These are phyloP conservation scores for Isochrysis galbana DNA, from an alignment of 78 protist genomes.

Conservation along the genomic window DNA sequence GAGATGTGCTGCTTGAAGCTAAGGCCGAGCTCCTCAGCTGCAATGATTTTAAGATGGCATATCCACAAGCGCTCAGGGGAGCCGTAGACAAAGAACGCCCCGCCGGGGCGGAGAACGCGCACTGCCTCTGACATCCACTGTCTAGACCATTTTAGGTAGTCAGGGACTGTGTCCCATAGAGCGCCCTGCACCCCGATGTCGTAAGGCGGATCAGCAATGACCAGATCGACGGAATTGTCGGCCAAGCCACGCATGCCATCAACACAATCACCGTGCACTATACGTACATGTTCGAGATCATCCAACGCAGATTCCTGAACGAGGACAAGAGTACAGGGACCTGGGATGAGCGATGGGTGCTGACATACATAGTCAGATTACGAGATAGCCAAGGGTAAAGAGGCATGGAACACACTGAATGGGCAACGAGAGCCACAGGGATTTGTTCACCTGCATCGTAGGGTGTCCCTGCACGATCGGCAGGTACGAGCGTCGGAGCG, in stretches of 20 bases:
- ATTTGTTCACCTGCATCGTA: too few species aligned
- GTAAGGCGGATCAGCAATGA: conserved; percentile 15
- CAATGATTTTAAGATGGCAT: not conserved
- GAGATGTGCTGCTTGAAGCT: conserved; percentile 5
- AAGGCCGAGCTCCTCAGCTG: not conserved
- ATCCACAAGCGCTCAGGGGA: not conserved
- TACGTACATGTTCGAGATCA: too few species aligned
- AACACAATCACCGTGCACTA: not conserved
- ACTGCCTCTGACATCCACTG: not conserved
- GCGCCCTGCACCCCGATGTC: not conserved
- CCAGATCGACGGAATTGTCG: not conserved
- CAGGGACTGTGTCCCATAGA: not conserved
- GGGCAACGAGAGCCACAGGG: too few species aligned
- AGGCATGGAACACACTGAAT: too few species aligned
- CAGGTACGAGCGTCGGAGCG: too few species aligned
- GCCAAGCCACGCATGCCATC: not conserved
- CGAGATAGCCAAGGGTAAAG: too few species aligned
- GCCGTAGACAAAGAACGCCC: not conserved
- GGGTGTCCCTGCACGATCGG: too few species aligned
- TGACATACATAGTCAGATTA: too few species aligned
- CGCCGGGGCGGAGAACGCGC: not conserved
- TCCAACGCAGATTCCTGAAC: too few species aligned
- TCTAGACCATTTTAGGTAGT: not conserved
- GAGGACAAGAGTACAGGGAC: too few species aligned
- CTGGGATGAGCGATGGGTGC: too few species aligned